Evolutionary conservation across 768 basidiomycete genomes (phyloP).

Genomic region (Xerocomellus dryophilus): DNA sequence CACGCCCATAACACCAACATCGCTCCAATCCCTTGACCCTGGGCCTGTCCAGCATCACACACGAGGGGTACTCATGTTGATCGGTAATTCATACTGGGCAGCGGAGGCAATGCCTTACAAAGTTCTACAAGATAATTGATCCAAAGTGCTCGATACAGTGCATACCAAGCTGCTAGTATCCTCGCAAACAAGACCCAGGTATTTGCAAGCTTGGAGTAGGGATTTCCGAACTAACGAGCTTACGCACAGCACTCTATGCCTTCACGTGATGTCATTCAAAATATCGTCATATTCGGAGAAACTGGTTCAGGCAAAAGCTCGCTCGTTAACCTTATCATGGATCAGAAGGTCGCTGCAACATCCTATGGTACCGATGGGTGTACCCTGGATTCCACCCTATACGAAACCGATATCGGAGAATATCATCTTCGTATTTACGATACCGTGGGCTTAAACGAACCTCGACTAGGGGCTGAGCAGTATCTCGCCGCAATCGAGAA

Average conservation of each 20-base stretch:
- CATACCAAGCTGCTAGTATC: not conserved
- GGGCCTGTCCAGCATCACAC: not conserved
- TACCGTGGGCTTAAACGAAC: conserved; percentile 32
- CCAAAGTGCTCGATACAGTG: not conserved
- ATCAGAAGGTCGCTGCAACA: conserved; percentile 26
- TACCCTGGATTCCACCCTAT: conserved; percentile 33
- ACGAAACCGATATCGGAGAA: conserved; percentile 16
- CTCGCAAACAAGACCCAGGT: conserved; percentile 6
- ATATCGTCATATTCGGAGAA: conserved; percentile 33
- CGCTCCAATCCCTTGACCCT: conserved; percentile 7
- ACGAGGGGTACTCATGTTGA: conserved; percentile 21
- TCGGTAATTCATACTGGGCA: not conserved
- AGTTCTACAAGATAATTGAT: conserved; percentile 1
- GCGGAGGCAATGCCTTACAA: not conserved
- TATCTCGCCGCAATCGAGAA: conserved; percentile 28
- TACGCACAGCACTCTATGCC: conserved; percentile 14
- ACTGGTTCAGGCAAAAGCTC: conserved; percentile 42
- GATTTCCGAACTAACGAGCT: conserved; percentile 5
- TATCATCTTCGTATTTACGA: conserved; percentile 28
- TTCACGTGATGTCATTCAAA: conserved; percentile 15
- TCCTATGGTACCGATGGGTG: conserved; percentile 36
- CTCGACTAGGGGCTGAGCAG: conserved; percentile 21
- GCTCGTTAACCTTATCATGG: conserved; percentile 42
- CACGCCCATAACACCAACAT: not conserved
- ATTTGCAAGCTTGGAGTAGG: not conserved